These are phyloP conservation scores for Tolypocladium ophioglossoides DNA, from an alignment of 2,329 filamentous ascomycete genomes.

Conservation along the genomic window DNA sequence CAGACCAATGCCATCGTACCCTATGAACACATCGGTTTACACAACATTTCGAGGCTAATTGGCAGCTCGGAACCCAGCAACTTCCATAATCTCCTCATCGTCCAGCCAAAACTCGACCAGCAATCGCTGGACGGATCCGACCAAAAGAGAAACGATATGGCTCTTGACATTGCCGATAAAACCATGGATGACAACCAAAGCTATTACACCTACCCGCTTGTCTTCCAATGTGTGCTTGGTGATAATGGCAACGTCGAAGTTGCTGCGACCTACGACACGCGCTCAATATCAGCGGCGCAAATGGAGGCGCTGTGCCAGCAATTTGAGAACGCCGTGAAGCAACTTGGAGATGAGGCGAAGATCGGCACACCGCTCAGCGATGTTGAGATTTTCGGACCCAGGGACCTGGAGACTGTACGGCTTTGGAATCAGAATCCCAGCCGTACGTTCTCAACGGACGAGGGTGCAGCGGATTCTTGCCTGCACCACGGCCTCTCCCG, in stretches of 20 bases:
- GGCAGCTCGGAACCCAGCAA: not conserved
- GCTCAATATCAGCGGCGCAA: not conserved
- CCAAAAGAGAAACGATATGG: too few relatives aligned
- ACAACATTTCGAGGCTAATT: conserved; percentile 6
- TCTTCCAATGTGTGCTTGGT: not conserved
- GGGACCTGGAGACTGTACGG: not conserved
- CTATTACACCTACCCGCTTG: not conserved
- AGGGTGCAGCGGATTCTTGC: not conserved
- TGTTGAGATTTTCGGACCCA: conserved; percentile 3
- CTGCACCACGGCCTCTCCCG: not conserved
- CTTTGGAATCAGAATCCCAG: not conserved
- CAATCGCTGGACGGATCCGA: not conserved
- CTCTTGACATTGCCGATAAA: not conserved
- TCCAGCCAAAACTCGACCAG: not conserved
- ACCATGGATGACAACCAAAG: not conserved
- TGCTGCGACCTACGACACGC: not conserved
- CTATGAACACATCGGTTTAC: conserved; percentile 12
- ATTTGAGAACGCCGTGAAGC: not conserved
- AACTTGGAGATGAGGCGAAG: conserved; percentile 4
- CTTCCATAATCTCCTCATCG: not conserved
- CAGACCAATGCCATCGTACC: conserved; percentile 3
- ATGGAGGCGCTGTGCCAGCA: not conserved
- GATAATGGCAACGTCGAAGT: not conserved
- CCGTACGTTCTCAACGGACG: not conserved
- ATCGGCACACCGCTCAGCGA: conserved; percentile 13